phyloP scores from a whole-genome alignment of 768 basidiomycete species.

The Boletus reticuloceps region DNA sequence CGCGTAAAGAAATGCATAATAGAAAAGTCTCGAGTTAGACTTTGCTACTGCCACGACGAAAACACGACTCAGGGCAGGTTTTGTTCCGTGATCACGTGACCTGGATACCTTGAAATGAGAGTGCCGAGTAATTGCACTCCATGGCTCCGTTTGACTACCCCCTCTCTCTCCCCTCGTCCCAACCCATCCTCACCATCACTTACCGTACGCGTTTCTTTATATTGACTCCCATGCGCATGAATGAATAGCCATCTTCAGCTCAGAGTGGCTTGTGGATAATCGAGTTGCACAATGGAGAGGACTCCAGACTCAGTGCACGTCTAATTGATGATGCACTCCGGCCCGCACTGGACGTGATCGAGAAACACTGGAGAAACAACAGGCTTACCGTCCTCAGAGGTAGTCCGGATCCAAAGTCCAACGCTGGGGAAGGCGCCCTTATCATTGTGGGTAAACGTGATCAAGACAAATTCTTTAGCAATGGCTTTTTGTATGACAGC shows the following conservation, averaged over 20 bases:
- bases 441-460: slow-evolving; percentile 72
- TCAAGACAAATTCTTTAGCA: slow-evolving; percentile 90
- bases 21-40: background rate
- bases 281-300: slow-evolving; percentile 76
- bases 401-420: slow-evolving; percentile 32
- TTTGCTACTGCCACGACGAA: slow-evolving; percentile 20
- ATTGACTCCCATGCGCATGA: background rate
- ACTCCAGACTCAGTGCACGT: slow-evolving; percentile 61
- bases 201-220: slow-evolving; percentile 45
- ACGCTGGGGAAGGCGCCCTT: slow-evolving; percentile 59
- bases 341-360: slow-evolving; percentile 71
- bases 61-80: slow-evolving; percentile 27
- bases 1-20: slow-evolving; percentile 37
- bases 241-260: background rate
- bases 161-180: slow-evolving; percentile 44
- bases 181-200: slow-evolving; percentile 63
- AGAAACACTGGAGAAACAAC: slow-evolving; percentile 64
- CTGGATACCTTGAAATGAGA: background rate
- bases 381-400: slow-evolving; percentile 46
- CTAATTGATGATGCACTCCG: slow-evolving; percentile 60
- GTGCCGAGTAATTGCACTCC: background rate
- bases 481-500: slow-evolving; percentile 67
- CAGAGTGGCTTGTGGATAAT: slow-evolving; percentile 71
- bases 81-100: slow-evolving; percentile 15
- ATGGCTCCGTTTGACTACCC: slow-evolving; percentile 29